Conservation (phyloP, 2,329 filamentous ascomycete genomes). For the Trichophyton benhamiae region DNA sequence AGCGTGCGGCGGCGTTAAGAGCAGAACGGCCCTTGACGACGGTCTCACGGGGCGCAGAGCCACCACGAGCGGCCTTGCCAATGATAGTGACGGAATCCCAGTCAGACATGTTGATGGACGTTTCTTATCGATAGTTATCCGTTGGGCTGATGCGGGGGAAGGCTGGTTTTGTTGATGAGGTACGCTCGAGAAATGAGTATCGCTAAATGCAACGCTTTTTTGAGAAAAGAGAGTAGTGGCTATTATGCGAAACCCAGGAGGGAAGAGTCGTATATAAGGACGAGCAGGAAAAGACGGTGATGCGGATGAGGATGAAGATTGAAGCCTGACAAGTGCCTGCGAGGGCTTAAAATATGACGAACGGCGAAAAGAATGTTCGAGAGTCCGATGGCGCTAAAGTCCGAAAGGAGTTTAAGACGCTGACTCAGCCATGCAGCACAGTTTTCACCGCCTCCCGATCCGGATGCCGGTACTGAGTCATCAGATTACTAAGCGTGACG, state of each 20-base stretch:
- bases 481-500: background rate
- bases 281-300: background rate
- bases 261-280: background rate
- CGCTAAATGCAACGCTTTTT: background rate
- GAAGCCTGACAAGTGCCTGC: background rate
- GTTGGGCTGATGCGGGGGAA: background rate
- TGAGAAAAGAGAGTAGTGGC: background rate
- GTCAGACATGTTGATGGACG: conserved; percentile 49
- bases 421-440: background rate
- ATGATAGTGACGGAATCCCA: conserved; percentile 91
- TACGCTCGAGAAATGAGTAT: background rate
- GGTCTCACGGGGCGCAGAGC: conserved; percentile 59
- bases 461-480: background rate
- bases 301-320: background rate
- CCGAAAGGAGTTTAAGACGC: background rate
- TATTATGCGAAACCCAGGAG: background rate
- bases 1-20: conserved; percentile 79
- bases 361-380: background rate
- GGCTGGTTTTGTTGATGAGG: background rate
- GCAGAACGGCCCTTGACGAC: conserved; percentile 74
- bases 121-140: background rate
- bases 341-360: conserved; percentile 3
- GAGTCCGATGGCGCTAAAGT: conserved; percentile 1
- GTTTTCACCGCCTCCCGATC: background rate
- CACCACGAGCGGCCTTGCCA: conserved; percentile 67